Percentiles rank a stretch among this genome's conserved stretches.
Conservation (phyloP, 148 eudicot species). For the Mesembryanthemum crystallinum region DNA sequence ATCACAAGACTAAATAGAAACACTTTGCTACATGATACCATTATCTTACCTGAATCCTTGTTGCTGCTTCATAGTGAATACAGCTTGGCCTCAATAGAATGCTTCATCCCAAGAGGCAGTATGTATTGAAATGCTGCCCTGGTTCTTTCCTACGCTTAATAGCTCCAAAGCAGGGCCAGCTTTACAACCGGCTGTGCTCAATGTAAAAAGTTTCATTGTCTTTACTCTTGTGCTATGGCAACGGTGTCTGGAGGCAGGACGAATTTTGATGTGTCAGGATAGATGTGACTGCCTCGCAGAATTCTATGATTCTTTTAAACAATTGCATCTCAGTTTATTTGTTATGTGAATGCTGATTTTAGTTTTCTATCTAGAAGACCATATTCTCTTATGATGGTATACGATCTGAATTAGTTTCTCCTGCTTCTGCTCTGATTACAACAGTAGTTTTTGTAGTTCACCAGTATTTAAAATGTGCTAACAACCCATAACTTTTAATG, state of each 20-base stretch:
- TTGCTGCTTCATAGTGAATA: neutral
- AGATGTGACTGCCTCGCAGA: neutral
- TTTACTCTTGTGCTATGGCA: neutral
- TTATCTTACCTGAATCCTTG: neutral
- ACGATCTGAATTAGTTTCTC: neutral
- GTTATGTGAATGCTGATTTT: neutral
- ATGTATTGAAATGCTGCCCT: neutral
- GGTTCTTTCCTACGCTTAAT: neutral
- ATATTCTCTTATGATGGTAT: neutral
- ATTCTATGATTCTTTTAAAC: neutral
- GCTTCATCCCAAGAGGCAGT: neutral
- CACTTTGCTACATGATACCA: neutral
- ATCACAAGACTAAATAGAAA: neutral
- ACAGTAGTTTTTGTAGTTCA: neutral
- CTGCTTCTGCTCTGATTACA: neutral
- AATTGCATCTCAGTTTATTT: neutral
- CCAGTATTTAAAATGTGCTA: constrained; percentile 17
- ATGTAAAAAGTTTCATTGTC: neutral
- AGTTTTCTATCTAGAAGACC: neutral
- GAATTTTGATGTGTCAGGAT: neutral
- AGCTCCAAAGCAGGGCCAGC: neutral
- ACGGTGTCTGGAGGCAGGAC: no score
- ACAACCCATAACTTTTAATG: constrained; percentile 27
- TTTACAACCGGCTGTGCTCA: neutral
- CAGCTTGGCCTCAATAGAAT: neutral